A percentile compares a stretch with the other conserved stretches of the same genome.
Conservation (phyloP, 768 basidiomycete genomes). For the Gymnopilus dilepis region DNA sequence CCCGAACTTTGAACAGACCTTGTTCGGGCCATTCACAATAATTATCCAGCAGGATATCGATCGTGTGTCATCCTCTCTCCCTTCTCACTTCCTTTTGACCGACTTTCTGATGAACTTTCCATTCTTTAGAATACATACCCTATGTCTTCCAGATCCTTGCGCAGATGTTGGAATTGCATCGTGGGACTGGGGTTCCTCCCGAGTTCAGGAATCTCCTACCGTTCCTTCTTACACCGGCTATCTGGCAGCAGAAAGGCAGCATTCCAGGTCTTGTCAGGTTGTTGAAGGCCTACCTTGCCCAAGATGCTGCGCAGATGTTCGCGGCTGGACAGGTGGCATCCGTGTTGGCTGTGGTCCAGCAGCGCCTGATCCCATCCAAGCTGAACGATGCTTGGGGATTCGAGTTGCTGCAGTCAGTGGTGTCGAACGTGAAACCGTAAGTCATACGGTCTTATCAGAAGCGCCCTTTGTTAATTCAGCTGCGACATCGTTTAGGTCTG, state of each 20-base stretch:
- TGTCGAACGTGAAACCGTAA: conserved; percentile 76
- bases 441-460: conserved; percentile 35
- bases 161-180: conserved; percentile 90
- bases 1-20: conserved; percentile 73
- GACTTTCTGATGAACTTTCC: background rate
- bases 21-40: conserved; percentile 87
- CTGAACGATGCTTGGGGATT: conserved; percentile 91
- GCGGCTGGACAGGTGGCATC: conserved; percentile 72
- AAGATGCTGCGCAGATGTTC: conserved; percentile 73
- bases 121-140: conserved; percentile 84
- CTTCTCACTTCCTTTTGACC: background rate
- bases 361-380: conserved; percentile 87
- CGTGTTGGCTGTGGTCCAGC: conserved; percentile 88
- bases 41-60: conserved; percentile 94
- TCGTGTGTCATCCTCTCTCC: conserved; percentile 54
- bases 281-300: conserved; percentile 79
- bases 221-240: conserved; percentile 80
- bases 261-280: conserved; percentile 92
- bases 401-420: conserved; percentile 81
- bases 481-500: conserved; percentile 44
- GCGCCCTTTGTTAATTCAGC: background rate
- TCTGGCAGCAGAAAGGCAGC: conserved; percentile 95
- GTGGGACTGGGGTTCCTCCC: conserved; percentile 59
- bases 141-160: conserved; percentile 97
- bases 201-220: conserved; percentile 83